phyloP scores from a whole-genome alignment of 208 protist genomes.

The Leishmania tarentolae region DNA sequence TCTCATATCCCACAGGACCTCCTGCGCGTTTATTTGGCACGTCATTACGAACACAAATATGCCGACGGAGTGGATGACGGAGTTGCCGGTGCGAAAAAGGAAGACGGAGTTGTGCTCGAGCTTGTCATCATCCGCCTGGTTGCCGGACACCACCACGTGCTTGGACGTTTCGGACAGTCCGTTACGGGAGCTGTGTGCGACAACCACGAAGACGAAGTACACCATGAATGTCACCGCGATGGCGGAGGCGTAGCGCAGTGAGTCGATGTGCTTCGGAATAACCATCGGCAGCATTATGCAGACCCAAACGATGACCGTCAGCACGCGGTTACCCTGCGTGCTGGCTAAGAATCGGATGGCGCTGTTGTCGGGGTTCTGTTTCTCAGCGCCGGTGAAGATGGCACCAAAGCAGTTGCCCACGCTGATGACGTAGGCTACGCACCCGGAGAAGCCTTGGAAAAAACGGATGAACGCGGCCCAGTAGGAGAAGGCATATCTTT shows the following conservation, averaged over 20 bases:
- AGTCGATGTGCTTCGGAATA: conserved; percentile 65
- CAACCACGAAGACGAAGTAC: conserved; percentile 48
- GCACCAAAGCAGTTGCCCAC: conserved; percentile 30
- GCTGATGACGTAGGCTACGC: conserved; percentile 39
- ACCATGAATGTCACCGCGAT: conserved; percentile 53
- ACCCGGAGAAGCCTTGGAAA: conserved; percentile 28
- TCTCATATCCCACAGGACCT: conserved; percentile 55
- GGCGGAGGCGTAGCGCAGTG: conserved; percentile 55
- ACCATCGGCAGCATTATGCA: conserved; percentile 61
- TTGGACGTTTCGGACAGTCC: conserved; percentile 21
- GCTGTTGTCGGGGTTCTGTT: conserved; percentile 23
- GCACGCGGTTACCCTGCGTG: conserved; percentile 21
- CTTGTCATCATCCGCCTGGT: conserved; percentile 9
- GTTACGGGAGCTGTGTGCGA: conserved; percentile 41
- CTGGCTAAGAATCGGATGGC: conserved; percentile 30
- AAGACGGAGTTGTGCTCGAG: conserved; percentile 33
- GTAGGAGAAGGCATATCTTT: conserved; percentile 40
- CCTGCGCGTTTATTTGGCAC: conserved; percentile 56
- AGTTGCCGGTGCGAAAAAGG: conserved; percentile 47
- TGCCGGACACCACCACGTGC: conserved; percentile 20
- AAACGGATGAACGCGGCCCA: conserved; percentile 42
- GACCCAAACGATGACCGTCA: conserved; percentile 48
- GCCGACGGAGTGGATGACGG: conserved; percentile 30
- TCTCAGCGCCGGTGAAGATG: conserved; percentile 25
- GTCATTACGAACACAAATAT: conserved; percentile 67